Evolutionary conservation across 2,329 filamentous ascomycete genomes (phyloP).

Genomic region (Stromatinia cepivora): DNA sequence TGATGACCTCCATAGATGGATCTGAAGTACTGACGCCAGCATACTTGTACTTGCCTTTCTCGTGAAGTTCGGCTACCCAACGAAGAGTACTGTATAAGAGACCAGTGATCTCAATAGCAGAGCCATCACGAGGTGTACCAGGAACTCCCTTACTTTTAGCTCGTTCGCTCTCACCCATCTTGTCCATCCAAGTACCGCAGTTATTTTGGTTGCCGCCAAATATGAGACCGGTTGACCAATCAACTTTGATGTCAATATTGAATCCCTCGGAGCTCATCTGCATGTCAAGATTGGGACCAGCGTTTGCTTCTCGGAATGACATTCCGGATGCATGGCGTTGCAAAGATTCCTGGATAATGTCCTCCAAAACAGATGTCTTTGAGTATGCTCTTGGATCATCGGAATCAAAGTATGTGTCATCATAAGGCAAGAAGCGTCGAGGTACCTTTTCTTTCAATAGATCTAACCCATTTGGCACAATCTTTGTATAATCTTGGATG

Average conservation of each 20-base stretch:
- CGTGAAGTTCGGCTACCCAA: constrained; percentile 72
- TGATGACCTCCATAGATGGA: constrained; percentile 54
- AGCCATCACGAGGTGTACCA: constrained; percentile 94
- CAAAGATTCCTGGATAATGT: constrained; percentile 89
- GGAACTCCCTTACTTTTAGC: constrained; percentile 91
- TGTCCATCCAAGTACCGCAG: constrained; percentile 99
- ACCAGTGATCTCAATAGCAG: constrained; percentile 92
- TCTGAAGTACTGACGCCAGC: constrained; percentile 68
- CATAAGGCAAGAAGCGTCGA: constrained; percentile 88
- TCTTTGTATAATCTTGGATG: constrained; percentile 86
- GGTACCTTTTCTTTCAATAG: constrained; percentile 76
- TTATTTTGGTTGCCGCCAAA: constrained; percentile 94
- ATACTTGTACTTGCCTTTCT: constrained; percentile 70
- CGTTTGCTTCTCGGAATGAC: constrained; percentile 92
- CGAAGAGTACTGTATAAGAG: constrained; percentile 84
- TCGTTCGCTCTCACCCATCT: constrained; percentile 97
- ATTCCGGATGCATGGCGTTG: constrained; percentile 89
- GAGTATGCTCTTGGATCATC: constrained; percentile 86
- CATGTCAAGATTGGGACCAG: constrained; percentile 80
- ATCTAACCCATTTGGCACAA: constrained; percentile 73
- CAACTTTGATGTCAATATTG: constrained; percentile 84
- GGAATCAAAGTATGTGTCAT: constrained; percentile 88
- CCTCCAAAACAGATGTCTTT: constrained; percentile 75
- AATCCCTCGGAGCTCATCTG: constrained; percentile 95
- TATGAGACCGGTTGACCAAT: constrained; percentile 88